Evolutionary conservation across 768 basidiomycete species (phyloP).

Genomic region (Russula sp.): DNA sequence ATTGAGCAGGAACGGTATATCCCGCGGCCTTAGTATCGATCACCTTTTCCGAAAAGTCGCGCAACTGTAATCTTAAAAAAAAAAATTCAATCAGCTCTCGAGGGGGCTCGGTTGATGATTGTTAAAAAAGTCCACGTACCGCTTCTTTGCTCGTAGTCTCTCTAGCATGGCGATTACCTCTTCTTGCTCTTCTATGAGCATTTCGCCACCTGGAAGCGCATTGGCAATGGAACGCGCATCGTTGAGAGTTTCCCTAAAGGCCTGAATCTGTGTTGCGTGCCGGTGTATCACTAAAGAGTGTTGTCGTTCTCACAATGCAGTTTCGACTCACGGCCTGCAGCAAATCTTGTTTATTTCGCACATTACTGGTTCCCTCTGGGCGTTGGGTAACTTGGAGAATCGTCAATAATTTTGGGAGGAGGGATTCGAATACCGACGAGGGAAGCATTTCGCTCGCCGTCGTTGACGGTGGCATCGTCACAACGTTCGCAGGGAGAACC

Average conservation of each 20-base stretch:
- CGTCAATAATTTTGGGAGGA: conserved; percentile 57
- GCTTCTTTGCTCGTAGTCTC: conserved; percentile 58
- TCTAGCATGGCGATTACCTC: conserved; percentile 69
- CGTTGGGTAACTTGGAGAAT: conserved; percentile 61
- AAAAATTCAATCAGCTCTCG: no score
- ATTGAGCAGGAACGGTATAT: conserved; percentile 5
- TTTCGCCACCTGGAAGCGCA: conserved; percentile 68
- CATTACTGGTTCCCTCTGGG: conserved; percentile 51
- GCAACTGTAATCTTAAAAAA: conserved; percentile 49
- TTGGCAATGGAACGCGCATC: conserved; percentile 59
- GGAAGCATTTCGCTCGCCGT: conserved; percentile 17
- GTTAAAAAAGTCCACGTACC: conserved; percentile 39
- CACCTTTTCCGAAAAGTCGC: conserved; percentile 48
- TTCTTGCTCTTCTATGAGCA: conserved; percentile 64
- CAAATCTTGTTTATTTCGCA: conserved; percentile 62
- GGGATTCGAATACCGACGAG: conserved; percentile 48
- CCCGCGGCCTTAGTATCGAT: conserved; percentile 37
- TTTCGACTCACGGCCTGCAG: conserved; percentile 52
- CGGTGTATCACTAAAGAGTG: no score
- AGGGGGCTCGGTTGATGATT: background rate
- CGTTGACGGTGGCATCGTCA: background rate
- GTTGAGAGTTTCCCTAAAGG: conserved; percentile 56
- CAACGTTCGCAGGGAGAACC: background rate
- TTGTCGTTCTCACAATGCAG: no score
- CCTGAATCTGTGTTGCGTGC: conserved; percentile 56